Conservation (phyloP, 139 green algal genomes). For the Mesotaenium endlicherianum region DNA sequence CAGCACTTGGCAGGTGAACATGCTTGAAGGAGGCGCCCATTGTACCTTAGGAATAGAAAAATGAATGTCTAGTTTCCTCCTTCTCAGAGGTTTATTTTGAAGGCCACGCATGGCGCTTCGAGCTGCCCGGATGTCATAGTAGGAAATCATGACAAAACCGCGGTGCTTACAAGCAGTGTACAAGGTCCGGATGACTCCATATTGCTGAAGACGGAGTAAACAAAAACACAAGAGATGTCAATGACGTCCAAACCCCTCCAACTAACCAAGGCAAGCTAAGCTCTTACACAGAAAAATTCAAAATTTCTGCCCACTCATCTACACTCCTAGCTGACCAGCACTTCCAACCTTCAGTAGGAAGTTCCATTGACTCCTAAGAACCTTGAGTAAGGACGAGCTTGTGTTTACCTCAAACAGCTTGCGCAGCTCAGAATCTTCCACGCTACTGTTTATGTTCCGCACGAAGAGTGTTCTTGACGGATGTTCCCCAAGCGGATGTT, state of each 20-base stretch:
- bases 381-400: no score
- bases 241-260: neutral
- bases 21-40: no score
- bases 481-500: conserved; percentile 57
- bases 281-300: no score
- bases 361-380: no score
- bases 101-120: conserved; percentile 68
- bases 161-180: conserved; percentile 76
- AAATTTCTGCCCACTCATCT: no score
- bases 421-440: conserved; percentile 55
- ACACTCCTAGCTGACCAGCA: no score
- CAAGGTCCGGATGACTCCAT: conserved; percentile 78
- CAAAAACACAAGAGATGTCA: neutral
- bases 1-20: no score
- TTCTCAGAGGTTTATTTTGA: conserved; percentile 54
- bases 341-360: no score
- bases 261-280: neutral
- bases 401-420: conserved; percentile 50
- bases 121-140: conserved; percentile 84
- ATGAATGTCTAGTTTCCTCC: conserved; percentile 67
- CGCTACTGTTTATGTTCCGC: conserved; percentile 63
- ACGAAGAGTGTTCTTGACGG: conserved; percentile 80
- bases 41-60: conserved; percentile 72
- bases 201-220: conserved; percentile 53
- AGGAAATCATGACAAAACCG: conserved; percentile 86